Evolutionary conservation across 177 flowering plant species (phyloP), one percentile per base, ranked within the genome.

Genomic region (Vitis hybrid): DNA sequence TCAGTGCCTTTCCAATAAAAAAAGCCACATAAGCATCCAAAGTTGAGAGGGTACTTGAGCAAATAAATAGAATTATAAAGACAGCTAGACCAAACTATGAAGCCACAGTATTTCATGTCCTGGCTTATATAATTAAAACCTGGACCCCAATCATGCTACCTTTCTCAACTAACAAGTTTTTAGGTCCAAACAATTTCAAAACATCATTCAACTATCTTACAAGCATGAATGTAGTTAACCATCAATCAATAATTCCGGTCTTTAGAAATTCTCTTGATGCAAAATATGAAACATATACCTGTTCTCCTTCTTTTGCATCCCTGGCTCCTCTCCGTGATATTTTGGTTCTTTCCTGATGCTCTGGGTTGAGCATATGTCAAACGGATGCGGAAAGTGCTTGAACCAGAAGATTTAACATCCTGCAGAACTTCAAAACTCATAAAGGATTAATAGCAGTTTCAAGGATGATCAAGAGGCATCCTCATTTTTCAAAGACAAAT

Each of bases 361-460:
- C 75, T 78, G 65, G 69, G 57, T 50, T 70, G 79, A 14, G 81
- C 78, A 75, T 86, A 92, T 22, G 90, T 90, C 78, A 94, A 77
- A 64, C 94, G 90, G 66, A 94, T 81, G 50, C 82, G 87, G 72
- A 86, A 86, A 69, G 88, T 57, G 77, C 89, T 77, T 61, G 52
- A 13, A 68, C 74, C 80, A 60, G 45, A 39, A 39, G 78, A 83
- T 73, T 86, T 82, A 60, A 77, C 82, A 79, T 59, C 88, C 98
- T 92, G 91, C 68, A 86, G 59, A 78, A 65, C 68, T 78, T 78
- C 72, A 75, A 76, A 39, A 70, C 55, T 48, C 31, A 64, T 49
- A 62, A 55, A 49, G 65, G 52, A 60, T 68, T 56, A 62, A 50
- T 66, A n/a, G 22, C 7, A 52, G 56, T 29, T n/a, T 39, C 19